Conservation (phyloP, 140 eudicot genomes). For the Eryngium alpinum region DNA sequence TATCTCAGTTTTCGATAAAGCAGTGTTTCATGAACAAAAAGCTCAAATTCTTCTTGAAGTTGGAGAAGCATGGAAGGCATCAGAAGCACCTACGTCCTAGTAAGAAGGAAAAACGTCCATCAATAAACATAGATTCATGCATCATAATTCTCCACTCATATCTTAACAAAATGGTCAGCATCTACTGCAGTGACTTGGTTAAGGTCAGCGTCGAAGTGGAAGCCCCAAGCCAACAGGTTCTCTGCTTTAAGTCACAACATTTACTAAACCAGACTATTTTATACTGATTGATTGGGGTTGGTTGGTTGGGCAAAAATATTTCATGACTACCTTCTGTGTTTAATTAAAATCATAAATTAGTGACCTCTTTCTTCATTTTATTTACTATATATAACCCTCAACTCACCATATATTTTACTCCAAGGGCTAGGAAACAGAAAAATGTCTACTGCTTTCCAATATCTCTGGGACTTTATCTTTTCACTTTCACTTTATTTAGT, state of each 20-base stretch:
- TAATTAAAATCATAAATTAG: neutral
- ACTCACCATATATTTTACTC: neutral
- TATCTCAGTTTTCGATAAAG: conserved; percentile 21
- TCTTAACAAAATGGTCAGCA: neutral
- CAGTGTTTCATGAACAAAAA: conserved; percentile 75
- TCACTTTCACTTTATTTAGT: conserved; percentile 37
- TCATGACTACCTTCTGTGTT: neutral
- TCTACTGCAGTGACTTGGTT: too few relatives aligned
- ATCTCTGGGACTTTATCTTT: conserved; percentile 39
- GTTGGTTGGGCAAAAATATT: too few relatives aligned
- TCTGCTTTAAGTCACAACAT: too few relatives aligned
- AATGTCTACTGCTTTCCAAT: conserved; percentile 27
- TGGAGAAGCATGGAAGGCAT: conserved; percentile 83
- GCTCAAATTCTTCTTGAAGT: conserved; percentile 80
- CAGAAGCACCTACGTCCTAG: conserved; percentile 65
- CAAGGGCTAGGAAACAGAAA: neutral
- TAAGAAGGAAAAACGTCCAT: too few relatives aligned
- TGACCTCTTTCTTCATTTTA: neutral
- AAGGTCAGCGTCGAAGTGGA: too few relatives aligned
- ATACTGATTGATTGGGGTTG: too few relatives aligned
- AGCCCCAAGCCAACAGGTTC: too few relatives aligned
- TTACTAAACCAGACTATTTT: too few relatives aligned
- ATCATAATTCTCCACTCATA: too few relatives aligned
- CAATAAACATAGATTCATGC: too few relatives aligned
- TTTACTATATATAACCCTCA: conserved; percentile 7